A percentile compares a stretch with the other conserved stretches of the same genome.
These are phyloP conservation scores for Ophiostoma pallidulum DNA, from an alignment of 2,329 filamentous ascomycete species.

Conservation along the genomic window DNA sequence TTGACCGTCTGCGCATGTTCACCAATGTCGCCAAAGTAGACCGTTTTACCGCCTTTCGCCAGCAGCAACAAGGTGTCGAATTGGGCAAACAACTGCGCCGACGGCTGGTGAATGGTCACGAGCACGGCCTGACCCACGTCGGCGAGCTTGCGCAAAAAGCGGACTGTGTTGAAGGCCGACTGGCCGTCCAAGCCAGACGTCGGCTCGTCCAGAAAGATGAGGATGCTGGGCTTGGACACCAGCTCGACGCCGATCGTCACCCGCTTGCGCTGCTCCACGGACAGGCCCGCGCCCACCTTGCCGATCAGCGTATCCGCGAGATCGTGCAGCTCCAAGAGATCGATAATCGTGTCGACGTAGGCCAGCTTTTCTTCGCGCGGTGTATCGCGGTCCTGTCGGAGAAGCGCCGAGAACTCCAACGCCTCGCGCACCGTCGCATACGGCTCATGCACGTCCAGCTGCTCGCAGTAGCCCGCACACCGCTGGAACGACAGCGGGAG, in stretches of 20 bases:
- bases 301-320: constrained; percentile 88
- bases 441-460: constrained; percentile 83
- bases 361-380: constrained; percentile 69
- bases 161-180: constrained; percentile 85
- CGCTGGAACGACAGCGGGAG: constrained; percentile 79
- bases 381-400: constrained; percentile 70
- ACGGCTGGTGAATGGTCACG: constrained; percentile 98
- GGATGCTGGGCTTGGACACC: constrained; percentile 77
- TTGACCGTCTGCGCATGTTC: constrained; percentile 59
- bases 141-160: constrained; percentile 80
- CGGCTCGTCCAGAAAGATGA: constrained; percentile 90
- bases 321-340: constrained; percentile 79
- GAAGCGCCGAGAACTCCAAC: constrained; percentile 72
- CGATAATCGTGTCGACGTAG: constrained; percentile 87
- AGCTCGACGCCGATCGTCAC: constrained; percentile 77
- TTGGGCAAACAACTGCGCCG: constrained; percentile 85
- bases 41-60: constrained; percentile 65
- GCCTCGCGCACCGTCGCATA: constrained; percentile 85
- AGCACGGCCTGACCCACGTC: constrained; percentile 85
- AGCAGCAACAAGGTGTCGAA: constrained; percentile 77
- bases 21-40: constrained; percentile 70
- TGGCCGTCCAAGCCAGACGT: constrained; percentile 90
- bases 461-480: constrained; percentile 85
- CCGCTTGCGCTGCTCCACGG: constrained; percentile 61
- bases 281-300: constrained; percentile 77